Evolutionary conservation across 1,139 yeast species (phyloP), one percentile per base, ranked within the genome.

Genomic region (Arxiozyma telluris): DNA sequence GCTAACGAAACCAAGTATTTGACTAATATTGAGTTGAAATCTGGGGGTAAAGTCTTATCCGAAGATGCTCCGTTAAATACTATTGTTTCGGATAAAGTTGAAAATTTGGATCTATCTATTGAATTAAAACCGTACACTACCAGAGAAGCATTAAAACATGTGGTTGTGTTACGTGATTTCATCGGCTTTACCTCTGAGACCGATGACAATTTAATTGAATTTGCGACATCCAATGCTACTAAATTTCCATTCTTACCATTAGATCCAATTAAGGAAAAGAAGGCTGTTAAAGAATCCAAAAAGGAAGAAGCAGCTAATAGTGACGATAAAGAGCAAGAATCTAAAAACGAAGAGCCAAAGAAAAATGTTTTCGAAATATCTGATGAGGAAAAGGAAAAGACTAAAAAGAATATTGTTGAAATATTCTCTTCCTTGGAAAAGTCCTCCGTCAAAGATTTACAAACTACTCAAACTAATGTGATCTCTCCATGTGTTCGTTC

Each of bases 401-500:
- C 70, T 25, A 49, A 58, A 25, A 64, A 65, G 22, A 50, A 67
- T 22, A 59, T 66, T 47, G 59, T 57, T 47, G 69, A 65, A 42
- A 57, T 64, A 21, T 58, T 67, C 44, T 57, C 55, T 20, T 53
- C 58, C n/a, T 49, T 58, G n/a, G 58, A 57, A 43, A 41, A 55
- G 7, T 54, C 64, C 15, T 53, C 61, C 20, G 55, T 59, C 8
- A 58, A 58, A 34, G 62, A 61, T 27, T 50, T 64, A 17, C 55
- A 59, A 52, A 55, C 59, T 41, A 62, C 70, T 2, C 67, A 68
- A 21, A 53, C 62, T 12, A 61, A 63, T 46, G 53, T 68, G 34
- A 60, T 69, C 25, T 63, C 69, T 1, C 74, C 76, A 49, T 68
- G 72, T 55, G 64, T 71, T n/a, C 77, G 80, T 50, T 74, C 77